Percentiles rank a stretch among this genome's conserved stretches.
These are phyloP conservation scores for Colletotrichum horii DNA, from an alignment of 2,329 filamentous ascomycete genomes.

Conservation along the genomic window DNA sequence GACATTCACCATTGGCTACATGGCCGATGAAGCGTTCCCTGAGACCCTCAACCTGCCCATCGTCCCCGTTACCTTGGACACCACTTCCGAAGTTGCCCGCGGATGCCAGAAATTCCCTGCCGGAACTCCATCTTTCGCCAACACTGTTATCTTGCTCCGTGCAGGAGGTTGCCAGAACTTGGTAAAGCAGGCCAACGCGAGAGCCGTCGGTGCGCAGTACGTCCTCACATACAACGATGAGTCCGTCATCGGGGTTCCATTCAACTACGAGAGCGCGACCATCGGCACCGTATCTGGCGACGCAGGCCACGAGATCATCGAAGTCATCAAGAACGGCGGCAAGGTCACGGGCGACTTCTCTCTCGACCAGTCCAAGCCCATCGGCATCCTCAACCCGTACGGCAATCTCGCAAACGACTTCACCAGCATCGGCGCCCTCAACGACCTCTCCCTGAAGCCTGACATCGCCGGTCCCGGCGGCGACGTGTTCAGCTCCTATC, in stretches of 20 bases:
- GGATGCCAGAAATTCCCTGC: conserved; percentile 41
- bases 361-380: not conserved
- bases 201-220: conserved; percentile 43
- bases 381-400: conserved; percentile 22
- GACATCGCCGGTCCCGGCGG: conserved; percentile 43
- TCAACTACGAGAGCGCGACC: not conserved
- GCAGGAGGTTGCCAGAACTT: conserved; percentile 41
- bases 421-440: conserved; percentile 45
- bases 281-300: conserved; percentile 17
- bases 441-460: conserved; percentile 43
- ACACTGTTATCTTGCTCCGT: conserved; percentile 45
- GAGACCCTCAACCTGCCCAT: conserved; percentile 27
- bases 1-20: not conserved
- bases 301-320: conserved; percentile 22
- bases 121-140: conserved; percentile 41
- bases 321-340: conserved; percentile 15
- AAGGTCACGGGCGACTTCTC: conserved; percentile 21
- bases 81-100: not conserved
- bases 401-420: conserved; percentile 38
- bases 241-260: conserved; percentile 5
- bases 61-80: conserved; percentile 26
- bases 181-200: conserved; percentile 40
- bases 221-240: conserved; percentile 44
- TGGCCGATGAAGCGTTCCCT: conserved; percentile 1
- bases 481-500: conserved; percentile 46